Evolutionary conservation across 2,329 filamentous ascomycete genomes (phyloP).

Genomic region (Colletotrichum falcatum): DNA sequence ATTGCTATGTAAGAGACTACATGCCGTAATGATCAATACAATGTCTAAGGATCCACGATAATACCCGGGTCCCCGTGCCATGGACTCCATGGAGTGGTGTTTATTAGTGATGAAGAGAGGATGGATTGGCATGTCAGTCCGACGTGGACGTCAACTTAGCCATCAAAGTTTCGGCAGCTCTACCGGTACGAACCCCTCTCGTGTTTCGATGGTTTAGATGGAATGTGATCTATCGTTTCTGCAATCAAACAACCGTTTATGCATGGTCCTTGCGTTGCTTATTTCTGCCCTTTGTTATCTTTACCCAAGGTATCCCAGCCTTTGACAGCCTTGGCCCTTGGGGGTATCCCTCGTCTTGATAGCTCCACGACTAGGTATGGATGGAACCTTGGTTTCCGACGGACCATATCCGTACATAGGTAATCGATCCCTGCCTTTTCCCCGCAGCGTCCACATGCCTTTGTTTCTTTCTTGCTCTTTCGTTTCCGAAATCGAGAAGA

Average conservation of each 20-base stretch:
- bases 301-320: not conserved
- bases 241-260: not conserved
- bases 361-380: not conserved
- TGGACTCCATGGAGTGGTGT: not conserved
- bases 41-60: not conserved
- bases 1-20: slow-evolving; percentile 15
- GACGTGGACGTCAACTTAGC: not conserved
- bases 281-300: not conserved
- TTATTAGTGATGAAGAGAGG: not conserved
- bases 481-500: not conserved
- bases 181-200: not conserved
- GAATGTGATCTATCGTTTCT: too few relatives aligned
- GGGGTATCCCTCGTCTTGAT: not conserved
- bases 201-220: not conserved
- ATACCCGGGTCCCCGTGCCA: not conserved
- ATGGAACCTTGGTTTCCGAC: not conserved
- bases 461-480: not conserved
- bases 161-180: not conserved
- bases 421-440: not conserved
- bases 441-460: not conserved
- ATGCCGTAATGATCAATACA: not conserved
- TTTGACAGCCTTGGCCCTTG: not conserved
- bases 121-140: not conserved
- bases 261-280: not conserved
- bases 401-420: too few relatives aligned